phyloP scores from a whole-genome alignment of 306 rosid genomes.

The Cucurbita moschata region DNA sequence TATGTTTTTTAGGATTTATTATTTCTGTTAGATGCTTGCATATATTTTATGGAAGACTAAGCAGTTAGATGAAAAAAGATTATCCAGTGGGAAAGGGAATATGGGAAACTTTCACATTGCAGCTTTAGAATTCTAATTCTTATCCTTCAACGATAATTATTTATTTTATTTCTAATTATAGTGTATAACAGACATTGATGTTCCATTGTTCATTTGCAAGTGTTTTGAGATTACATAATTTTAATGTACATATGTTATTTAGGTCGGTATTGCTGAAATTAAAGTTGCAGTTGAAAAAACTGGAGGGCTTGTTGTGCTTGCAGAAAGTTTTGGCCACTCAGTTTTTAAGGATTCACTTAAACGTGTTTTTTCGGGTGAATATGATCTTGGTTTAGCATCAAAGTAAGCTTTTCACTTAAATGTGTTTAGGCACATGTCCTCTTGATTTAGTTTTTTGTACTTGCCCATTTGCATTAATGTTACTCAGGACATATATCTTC shows the following conservation, averaged over 20 bases:
- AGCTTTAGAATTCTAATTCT: not conserved
- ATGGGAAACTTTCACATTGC: not conserved
- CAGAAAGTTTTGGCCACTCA: conserved; percentile 93
- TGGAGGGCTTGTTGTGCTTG: conserved; percentile 92
- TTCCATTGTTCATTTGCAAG: not conserved
- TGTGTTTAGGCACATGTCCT: not conserved
- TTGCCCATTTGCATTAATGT: not conserved
- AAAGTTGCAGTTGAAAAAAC: conserved; percentile 88
- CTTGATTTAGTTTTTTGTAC: not conserved
- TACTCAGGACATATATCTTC: not conserved
- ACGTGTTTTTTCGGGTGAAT: conserved; percentile 58
- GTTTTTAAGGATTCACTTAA: conserved; percentile 83
- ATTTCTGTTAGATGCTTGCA: not conserved
- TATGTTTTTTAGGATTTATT: not conserved
- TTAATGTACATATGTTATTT: not conserved
- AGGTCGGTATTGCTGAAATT: conserved; percentile 98
- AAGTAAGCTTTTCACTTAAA: conserved; percentile 35
- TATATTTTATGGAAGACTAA: not conserved
- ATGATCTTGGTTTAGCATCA: conserved; percentile 84
- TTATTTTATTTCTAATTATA: not conserved
- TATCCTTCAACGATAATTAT: not conserved
- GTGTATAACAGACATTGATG: not conserved
- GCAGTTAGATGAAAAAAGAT: not conserved
- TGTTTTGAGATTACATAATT: not conserved
- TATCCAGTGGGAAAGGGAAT: too few relatives aligned